Evolutionary conservation across 2,329 filamentous ascomycete species (phyloP).

Genomic region (Akanthomyces dipterigenus): DNA sequence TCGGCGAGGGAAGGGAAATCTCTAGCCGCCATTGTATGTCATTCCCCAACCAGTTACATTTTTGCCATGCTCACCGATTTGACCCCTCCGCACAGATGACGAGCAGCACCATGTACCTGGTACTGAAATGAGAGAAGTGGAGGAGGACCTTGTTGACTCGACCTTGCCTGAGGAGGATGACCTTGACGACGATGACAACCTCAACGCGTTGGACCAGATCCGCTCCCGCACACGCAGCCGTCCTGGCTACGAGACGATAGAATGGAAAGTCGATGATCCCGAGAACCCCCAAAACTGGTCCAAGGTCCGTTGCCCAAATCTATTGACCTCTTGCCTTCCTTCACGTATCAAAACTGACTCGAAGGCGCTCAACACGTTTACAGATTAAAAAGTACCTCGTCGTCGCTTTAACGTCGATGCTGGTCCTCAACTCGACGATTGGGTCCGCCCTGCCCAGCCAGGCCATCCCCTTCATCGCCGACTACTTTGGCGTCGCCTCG

Average conservation of each 20-base stretch:
- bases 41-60: background rate
- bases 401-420: conserved; percentile 46
- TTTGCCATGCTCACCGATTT: background rate
- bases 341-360: background rate
- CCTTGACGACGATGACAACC: conserved; percentile 28
- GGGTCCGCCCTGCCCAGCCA: conserved; percentile 59
- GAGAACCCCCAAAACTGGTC: conserved; percentile 51
- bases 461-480: conserved; percentile 50
- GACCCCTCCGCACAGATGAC: background rate
- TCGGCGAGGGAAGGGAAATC: background rate
- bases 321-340: background rate
- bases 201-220: conserved; percentile 28
- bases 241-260: conserved; percentile 30
- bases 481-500: conserved; percentile 49
- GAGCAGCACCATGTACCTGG: background rate
- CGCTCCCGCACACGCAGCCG: conserved; percentile 27
- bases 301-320: conserved; percentile 20
- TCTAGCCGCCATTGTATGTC: background rate
- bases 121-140: background rate
- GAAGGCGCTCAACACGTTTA: background rate
- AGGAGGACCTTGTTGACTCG: background rate
- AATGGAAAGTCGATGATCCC: conserved; percentile 40
- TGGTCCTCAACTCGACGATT: conserved; percentile 63
- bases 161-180: conserved; percentile 26
- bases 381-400: conserved; percentile 49